Evolutionary conservation across 1,284 basidiomycete species (phyloP).

Genomic region (Ceratobasidium sp.): DNA sequence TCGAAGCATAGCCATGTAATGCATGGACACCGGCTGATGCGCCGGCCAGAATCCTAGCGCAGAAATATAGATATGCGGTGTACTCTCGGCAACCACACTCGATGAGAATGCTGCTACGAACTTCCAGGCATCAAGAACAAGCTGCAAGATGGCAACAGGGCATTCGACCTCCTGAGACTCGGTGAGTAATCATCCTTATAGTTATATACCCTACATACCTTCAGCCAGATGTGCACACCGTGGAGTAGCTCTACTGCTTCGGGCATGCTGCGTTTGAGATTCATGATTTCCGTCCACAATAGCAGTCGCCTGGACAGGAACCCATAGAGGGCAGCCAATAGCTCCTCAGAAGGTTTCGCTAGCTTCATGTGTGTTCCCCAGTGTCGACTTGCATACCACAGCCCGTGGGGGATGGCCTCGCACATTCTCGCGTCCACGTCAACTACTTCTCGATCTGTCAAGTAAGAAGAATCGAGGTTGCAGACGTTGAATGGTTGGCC

Average conservation of each 20-base stretch:
- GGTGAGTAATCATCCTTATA: background rate
- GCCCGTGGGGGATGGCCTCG: background rate
- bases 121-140: conserved; percentile 19
- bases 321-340: too few relatives aligned
- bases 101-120: conserved; percentile 18
- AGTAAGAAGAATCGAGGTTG: background rate
- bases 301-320: too few relatives aligned
- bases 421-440: background rate
- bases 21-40: background rate
- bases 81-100: conserved; percentile 12
- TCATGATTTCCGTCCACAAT: too few relatives aligned
- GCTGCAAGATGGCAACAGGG: background rate
- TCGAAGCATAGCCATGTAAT: background rate
- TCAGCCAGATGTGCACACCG: too few relatives aligned
- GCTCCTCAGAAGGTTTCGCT: too few relatives aligned
- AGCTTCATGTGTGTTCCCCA: too few relatives aligned
- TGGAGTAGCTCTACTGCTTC: too few relatives aligned
- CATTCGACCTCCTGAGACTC: background rate
- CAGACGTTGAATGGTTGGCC: conserved; percentile 19
- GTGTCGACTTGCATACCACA: too few relatives aligned
- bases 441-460: background rate
- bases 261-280: too few relatives aligned
- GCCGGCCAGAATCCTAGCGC: conserved; percentile 30
- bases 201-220: background rate
- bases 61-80: conserved; percentile 46